A percentile compares a stretch with the other conserved stretches of the same genome.
Conservation (phyloP, 2,329 filamentous ascomycete species). For the Nemania sp. region DNA sequence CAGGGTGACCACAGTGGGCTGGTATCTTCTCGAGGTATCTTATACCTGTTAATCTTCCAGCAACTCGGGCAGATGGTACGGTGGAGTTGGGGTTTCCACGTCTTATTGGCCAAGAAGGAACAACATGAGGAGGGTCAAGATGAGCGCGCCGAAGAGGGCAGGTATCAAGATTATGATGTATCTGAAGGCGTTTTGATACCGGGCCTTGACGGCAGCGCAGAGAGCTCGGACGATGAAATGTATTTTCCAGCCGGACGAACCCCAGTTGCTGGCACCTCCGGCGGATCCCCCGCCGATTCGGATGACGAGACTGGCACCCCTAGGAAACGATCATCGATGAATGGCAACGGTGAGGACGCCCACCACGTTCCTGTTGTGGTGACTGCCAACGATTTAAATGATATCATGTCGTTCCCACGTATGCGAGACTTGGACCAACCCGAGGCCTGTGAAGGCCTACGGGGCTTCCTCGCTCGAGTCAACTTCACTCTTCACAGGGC, state of each 20-base stretch:
- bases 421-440: slow-evolving; percentile 52
- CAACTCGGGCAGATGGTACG: slow-evolving; percentile 92
- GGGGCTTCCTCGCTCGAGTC: slow-evolving; percentile 47
- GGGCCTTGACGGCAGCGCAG: slow-evolving; percentile 47
- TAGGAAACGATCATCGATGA: slow-evolving; percentile 38
- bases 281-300: slow-evolving; percentile 54
- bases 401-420: slow-evolving; percentile 67
- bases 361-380: slow-evolving; percentile 40
- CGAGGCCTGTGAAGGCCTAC: slow-evolving; percentile 47
- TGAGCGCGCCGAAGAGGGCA: slow-evolving; percentile 60
- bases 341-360: slow-evolving; percentile 32
- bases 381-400: slow-evolving; percentile 49
- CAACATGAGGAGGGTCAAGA: slow-evolving; percentile 68
- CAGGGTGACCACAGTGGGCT: slow-evolving; percentile 94
- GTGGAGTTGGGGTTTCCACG: slow-evolving; percentile 98
- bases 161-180: slow-evolving; percentile 57
- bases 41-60: slow-evolving; percentile 97
- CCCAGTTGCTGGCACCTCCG: slow-evolving; percentile 55
- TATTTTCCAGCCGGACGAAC: slow-evolving; percentile 63
- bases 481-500: slow-evolving; percentile 40
- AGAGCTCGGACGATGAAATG: slow-evolving; percentile 49
- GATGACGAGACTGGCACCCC: slow-evolving; percentile 49
- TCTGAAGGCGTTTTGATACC: slow-evolving; percentile 51
- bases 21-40: slow-evolving; percentile 88
- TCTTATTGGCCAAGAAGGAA: slow-evolving; percentile 84